Percentiles rank a stretch among this genome's conserved stretches.
Evolutionary conservation across 2,329 filamentous ascomycete species (phyloP).

Genomic region (Endoconidiophora polonica): DNA sequence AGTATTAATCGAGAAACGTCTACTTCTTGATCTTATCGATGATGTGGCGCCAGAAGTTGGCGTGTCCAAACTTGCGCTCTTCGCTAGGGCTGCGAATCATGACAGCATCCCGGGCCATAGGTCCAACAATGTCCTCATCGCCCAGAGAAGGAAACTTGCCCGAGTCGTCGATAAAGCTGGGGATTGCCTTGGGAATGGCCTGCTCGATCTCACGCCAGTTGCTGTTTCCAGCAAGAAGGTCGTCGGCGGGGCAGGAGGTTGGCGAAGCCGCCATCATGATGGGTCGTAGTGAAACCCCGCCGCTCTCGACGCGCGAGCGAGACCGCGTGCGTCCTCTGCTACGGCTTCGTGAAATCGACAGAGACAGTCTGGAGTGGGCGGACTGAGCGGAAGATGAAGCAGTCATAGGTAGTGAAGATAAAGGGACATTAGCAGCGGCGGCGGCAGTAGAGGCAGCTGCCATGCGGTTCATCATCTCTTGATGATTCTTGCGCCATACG

Average conservation of each 20-base stretch:
- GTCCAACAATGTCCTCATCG: constrained; percentile 84
- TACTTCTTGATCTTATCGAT: constrained; percentile 26
- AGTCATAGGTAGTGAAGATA: constrained; percentile 13
- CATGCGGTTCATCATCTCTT: constrained; percentile 41
- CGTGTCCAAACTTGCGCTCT: constrained; percentile 23
- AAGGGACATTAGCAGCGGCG: constrained; percentile 2
- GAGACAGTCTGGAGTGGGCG: constrained; percentile 3
- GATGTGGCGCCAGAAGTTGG: constrained; percentile 32
- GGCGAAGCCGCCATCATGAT: not conserved
- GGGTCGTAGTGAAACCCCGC: constrained; percentile 21
- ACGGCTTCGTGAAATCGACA: constrained; percentile 21
- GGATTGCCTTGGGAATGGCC: constrained; percentile 46
- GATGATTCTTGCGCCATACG: constrained; percentile 55
- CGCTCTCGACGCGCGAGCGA: constrained; percentile 26
- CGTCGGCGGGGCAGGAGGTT: constrained; percentile 13
- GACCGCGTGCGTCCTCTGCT: constrained; percentile 24
- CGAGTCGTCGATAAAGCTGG: constrained; percentile 51
- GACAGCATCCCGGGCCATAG: constrained; percentile 53
- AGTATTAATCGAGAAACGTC: not conserved
- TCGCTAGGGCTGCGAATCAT: constrained; percentile 32
- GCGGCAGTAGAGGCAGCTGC: constrained; percentile 23
- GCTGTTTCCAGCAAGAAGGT: constrained; percentile 26
- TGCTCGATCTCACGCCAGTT: constrained; percentile 34
- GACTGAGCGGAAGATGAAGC: constrained; percentile 12
- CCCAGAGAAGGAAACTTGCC: constrained; percentile 80